Base-by-base conservation (phyloP, 108 stramenopile species). In the Nitzschia sp. region DNA sequence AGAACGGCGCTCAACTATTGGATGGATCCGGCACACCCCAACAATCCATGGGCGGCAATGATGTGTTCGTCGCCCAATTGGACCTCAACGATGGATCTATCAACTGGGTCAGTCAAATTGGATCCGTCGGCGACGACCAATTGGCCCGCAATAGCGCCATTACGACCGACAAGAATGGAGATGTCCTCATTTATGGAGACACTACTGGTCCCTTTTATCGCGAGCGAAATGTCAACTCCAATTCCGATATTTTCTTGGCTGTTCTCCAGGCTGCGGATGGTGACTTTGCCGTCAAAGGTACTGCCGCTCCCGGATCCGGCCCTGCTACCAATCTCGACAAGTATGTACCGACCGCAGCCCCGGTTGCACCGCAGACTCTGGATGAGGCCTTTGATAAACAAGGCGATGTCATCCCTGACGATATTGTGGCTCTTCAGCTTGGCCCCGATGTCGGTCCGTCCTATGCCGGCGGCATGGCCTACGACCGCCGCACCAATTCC, bases 181-280 rank as follows among this genome's bases (percentile, higher is more conserved):
- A 83, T 57, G 82, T 71, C 38, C 46, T 83, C 35, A 30, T 83
- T 0, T 66, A 65, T 36, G 82, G 82, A 4, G 74, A 76, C 42
- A 83, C 82, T 3, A 51, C 31, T 15, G 78, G 78, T 55, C 32
- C 32, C n/a, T 46, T 83, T 24, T 70, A 70, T 32, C 82, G 82
- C 1, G 31, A 31, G 2, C 69, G 72, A 24, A 35, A 46, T 23
- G 49, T 57, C 21, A 4, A 5, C 28, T 29, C 27, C 56, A 57
- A 57, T 30, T 6, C 56, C 2, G 81, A 82, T 58, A 70, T 82
- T 42, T 82, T 68, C 30, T 49, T 82, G 23, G 72, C 63, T 30
- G 36, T 63, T 48, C 58, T 80, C 58, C 18, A 68, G 9, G 59
- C 29, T 23, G 1, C 21, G 0, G 51, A 71, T 27, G 82, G 82